Base-by-base conservation (phyloP, 75 land plant genomes). In the Isoetes taiwanensis region DNA sequence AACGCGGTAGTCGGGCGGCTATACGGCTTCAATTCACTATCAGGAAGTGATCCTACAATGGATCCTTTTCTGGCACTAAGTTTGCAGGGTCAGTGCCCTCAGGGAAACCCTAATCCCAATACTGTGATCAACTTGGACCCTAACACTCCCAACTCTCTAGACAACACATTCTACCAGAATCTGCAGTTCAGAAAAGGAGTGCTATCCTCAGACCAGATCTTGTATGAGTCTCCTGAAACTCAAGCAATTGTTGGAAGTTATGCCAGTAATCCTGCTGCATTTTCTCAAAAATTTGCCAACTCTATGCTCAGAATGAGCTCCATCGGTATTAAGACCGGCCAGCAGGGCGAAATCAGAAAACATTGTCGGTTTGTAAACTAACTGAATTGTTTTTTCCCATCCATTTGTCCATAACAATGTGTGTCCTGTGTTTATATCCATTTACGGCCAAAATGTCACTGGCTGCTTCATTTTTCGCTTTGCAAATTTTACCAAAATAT, bases 111-210 rank as follows among this genome's bases (percentile, higher is more conserved):
- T 17, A 72, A 76, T 35, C 72, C 82, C 1, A 67, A 66, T 16
- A 56, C 80, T 24, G 72, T 85, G 2, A 76, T 65, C 11, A 75
- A 73, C 63, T 79, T 79, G 26, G 90, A 85, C 34, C 52, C 71
- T 3, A 76, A 76, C 65, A 70, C 82, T 8, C 86, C 90, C 28
- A 63, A 55, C 37, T 66, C 56, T 17, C 81, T 85, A 54, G 90
- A 85, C 52, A 85, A 85, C 67, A 39, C 63, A 43, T 75, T 60
- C 63, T 84, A 64, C 72, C 42, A 38, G 39, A 81, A 81, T 43
- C 39, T 37, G 39, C 14, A 67, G 46, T 50, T 23, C 41, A 43
- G 62, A 24, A 39, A 32, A 19, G 4, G n/a, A 21, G 33, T 27
- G n/a, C 6, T 6, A 16, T 4, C 16, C 8, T 6, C 21, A 23